phyloP scores from a whole-genome alignment of 768 basidiomycete genomes.

The Glaciozyma antarctica region DNA sequence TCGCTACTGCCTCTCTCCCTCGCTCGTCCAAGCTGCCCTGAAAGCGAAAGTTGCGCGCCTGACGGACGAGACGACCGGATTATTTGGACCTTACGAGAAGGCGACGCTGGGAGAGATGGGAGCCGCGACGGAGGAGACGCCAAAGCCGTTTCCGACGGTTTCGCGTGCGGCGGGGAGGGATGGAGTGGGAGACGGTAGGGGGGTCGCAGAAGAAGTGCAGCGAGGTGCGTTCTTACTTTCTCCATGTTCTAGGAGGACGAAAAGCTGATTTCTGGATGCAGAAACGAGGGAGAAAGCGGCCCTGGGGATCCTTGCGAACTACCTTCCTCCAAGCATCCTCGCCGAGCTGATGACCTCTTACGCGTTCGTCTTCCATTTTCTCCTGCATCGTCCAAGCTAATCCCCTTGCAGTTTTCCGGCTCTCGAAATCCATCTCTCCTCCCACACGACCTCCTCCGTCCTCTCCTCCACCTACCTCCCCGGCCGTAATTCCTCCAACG shows the following conservation, averaged over 20 bases:
- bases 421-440: constrained; percentile 9
- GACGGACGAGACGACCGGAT: neutral
- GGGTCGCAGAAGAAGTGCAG: constrained; percentile 20
- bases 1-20: constrained; percentile 13
- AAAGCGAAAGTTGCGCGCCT: constrained; percentile 10
- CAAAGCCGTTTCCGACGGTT: constrained; percentile 2
- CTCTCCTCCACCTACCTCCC: constrained; percentile 26
- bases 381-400: neutral
- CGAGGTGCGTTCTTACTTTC: neutral
- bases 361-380: constrained; percentile 4
- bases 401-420: constrained; percentile 10
- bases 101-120: constrained; percentile 11
- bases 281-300: constrained; percentile 21
- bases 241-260: neutral
- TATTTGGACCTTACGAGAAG: constrained; percentile 19
- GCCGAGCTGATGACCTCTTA: constrained; percentile 9
- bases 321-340: constrained; percentile 8
- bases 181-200: constrained; percentile 15
- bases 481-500: constrained; percentile 14
- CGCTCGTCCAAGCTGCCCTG: constrained; percentile 1
- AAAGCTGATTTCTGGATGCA: neutral
- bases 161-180: constrained; percentile 18
- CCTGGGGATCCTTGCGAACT: constrained; percentile 17
- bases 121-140: neutral
- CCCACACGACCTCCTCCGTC: constrained; percentile 8